A percentile compares a stretch with the other conserved stretches of the same genome.
Evolutionary conservation across 2,329 filamentous ascomycete species (phyloP).

Genomic region (Alternaria novae-zelandiae): DNA sequence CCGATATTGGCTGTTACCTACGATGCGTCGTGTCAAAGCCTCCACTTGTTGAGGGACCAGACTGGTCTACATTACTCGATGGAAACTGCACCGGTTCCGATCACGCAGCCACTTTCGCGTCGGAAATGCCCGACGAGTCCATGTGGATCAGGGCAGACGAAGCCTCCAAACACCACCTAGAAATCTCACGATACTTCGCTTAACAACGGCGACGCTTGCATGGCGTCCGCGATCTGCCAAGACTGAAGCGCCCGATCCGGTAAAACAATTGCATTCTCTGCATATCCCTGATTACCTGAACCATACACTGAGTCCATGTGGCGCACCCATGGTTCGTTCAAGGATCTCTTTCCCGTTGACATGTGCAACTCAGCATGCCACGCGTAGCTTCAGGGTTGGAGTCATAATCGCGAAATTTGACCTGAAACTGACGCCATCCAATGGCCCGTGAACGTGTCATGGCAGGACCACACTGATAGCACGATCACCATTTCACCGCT

Average conservation of each 20-base stretch:
- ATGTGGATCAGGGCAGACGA: background rate
- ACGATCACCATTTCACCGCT: conserved; percentile 20
- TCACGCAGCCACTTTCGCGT: conserved; percentile 9
- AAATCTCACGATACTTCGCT: conserved; percentile 36
- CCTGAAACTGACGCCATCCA: conserved; percentile 23
- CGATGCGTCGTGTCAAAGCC: conserved; percentile 26
- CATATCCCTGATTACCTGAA: conserved; percentile 12
- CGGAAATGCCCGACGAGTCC: conserved; percentile 17
- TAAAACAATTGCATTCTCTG: conserved; percentile 26
- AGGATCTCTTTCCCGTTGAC: conserved; percentile 4
- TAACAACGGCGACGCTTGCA: conserved; percentile 20
- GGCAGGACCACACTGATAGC: conserved; percentile 18
- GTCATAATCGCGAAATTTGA: conserved; percentile 22
- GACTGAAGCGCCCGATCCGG: conserved; percentile 19
- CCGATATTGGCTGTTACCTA: conserved; percentile 21
- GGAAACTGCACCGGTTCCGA: conserved; percentile 15
- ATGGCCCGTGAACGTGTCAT: conserved; percentile 18
- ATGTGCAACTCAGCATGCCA: conserved; percentile 17
- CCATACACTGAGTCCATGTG: background rate
- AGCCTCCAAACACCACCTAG: conserved; percentile 16
- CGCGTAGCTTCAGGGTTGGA: conserved; percentile 17
- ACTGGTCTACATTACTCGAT: conserved; percentile 36
- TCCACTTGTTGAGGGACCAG: conserved; percentile 41
- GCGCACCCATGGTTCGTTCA: conserved; percentile 5
- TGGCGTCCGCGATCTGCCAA: conserved; percentile 13